These are phyloP conservation scores for Gilbertella persicaria DNA, from an alignment of 371 early-diverging fungal species.

Conservation along the genomic window DNA sequence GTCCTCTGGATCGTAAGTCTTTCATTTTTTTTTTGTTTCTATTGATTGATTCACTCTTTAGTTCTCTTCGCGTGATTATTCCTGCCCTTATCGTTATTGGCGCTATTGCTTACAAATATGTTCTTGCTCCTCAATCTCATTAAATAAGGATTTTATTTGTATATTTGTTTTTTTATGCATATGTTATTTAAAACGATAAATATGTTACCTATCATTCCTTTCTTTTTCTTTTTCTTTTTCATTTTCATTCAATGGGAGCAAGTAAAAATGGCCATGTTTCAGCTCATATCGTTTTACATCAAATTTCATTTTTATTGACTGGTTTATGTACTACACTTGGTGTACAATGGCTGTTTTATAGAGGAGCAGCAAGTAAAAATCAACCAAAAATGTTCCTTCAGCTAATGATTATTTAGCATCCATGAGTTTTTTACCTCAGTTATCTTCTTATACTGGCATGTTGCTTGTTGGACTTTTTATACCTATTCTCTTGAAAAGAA, in stretches of 20 bases:
- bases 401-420: slow-evolving; percentile 34
- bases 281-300: slow-evolving; percentile 45
- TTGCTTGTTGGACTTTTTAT: slow-evolving; percentile 54
- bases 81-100: slow-evolving; percentile 27
- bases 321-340: slow-evolving; percentile 61
- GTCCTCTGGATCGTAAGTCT: slow-evolving; percentile 41
- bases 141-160: slow-evolving; percentile 11
- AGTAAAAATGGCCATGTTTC: slow-evolving; percentile 1
- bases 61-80: slow-evolving; percentile 26
- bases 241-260: slow-evolving; percentile 1
- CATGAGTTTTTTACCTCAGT: slow-evolving; percentile 52
- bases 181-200: slow-evolving; percentile 8
- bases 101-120: slow-evolving; percentile 44
- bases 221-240: slow-evolving; percentile 6
- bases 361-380: slow-evolving; percentile 62
- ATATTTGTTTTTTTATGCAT: background rate
- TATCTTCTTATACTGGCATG: slow-evolving; percentile 59
- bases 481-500: slow-evolving; percentile 28
- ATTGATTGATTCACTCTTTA: background rate
- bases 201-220: too few relatives aligned
- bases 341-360: slow-evolving; percentile 63
- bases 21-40: background rate
- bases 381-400: background rate
- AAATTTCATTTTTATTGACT: slow-evolving; percentile 53
- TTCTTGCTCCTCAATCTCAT: slow-evolving; percentile 34